phyloP scores from a whole-genome alignment of 2,329 filamentous ascomycete genomes.

The Cylindrodendrum hubeiense region DNA sequence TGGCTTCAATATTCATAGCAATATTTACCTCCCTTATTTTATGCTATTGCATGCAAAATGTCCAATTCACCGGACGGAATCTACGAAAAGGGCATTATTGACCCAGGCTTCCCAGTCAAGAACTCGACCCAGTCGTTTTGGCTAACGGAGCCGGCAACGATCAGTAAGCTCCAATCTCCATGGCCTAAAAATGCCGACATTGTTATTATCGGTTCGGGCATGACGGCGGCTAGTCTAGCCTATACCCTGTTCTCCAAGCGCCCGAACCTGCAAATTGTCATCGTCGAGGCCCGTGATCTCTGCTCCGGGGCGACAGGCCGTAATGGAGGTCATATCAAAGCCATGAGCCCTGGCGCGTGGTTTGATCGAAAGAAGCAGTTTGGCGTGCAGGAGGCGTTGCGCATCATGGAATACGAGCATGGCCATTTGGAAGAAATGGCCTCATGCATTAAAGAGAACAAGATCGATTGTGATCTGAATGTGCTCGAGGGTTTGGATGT shows the following conservation, averaged over 20 bases:
- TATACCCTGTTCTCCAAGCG: conserved; percentile 25
- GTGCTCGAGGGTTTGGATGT: conserved; percentile 17
- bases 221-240: conserved; percentile 33
- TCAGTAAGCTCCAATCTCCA: conserved; percentile 25
- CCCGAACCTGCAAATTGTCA: conserved; percentile 26
- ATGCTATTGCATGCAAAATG: conserved; percentile 16
- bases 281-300: conserved; percentile 34
- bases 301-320: conserved; percentile 43
- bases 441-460: conserved; percentile 12
- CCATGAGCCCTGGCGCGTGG: conserved; percentile 26
- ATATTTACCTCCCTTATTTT: too few relatives aligned
- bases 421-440: conserved; percentile 22
- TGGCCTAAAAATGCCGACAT: conserved; percentile 32
- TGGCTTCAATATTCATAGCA: too few relatives aligned
- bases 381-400: conserved; percentile 15
- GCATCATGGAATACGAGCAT: conserved; percentile 28
- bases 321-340: conserved; percentile 29
- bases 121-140: conserved; percentile 37
- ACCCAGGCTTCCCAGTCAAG: conserved; percentile 31
- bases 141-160: conserved; percentile 26
- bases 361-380: conserved; percentile 25
- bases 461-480: conserved; percentile 13
- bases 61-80: conserved; percentile 35
- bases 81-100: conserved; percentile 35
- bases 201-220: conserved; percentile 38